Conservation (phyloP, 208 protist species). For the Vickermania spadyakhi region DNA sequence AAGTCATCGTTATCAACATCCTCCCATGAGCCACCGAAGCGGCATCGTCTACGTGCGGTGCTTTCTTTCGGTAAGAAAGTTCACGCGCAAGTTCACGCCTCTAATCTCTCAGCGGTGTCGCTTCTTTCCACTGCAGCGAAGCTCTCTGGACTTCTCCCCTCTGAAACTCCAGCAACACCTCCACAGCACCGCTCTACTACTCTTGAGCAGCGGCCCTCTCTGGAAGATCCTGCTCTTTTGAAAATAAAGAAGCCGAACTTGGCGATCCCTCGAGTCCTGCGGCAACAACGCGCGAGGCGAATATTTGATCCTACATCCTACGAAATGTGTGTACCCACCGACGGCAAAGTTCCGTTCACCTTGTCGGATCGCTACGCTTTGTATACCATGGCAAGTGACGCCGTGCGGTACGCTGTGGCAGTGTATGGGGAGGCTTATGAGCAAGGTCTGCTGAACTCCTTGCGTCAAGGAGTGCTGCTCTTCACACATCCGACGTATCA, state of each 20-base stretch:
- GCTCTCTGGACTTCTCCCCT: too few species aligned
- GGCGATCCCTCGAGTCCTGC: not conserved
- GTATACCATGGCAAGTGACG: slow-evolving; percentile 30
- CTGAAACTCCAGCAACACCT: too few species aligned
- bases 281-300: not conserved
- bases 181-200: too few species aligned
- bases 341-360: not conserved
- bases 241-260: not conserved
- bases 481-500: not conserved
- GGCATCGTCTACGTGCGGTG: not conserved
- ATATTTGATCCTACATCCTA: too few species aligned
- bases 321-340: too few species aligned
- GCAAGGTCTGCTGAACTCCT: slow-evolving; percentile 56
- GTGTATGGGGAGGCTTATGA: slow-evolving; percentile 74
- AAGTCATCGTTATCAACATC: too few species aligned
- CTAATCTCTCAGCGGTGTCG: not conserved
- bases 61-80: not conserved
- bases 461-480: slow-evolving; percentile 11
- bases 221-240: not conserved
- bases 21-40: not conserved
- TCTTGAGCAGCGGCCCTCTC: not conserved
- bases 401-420: slow-evolving; percentile 52
- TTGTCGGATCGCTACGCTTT: slow-evolving; percentile 13
- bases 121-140: not conserved
- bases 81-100: not conserved